Conservation (phyloP, 352 stramenopile species). For the Globisporangium parvum region DNA sequence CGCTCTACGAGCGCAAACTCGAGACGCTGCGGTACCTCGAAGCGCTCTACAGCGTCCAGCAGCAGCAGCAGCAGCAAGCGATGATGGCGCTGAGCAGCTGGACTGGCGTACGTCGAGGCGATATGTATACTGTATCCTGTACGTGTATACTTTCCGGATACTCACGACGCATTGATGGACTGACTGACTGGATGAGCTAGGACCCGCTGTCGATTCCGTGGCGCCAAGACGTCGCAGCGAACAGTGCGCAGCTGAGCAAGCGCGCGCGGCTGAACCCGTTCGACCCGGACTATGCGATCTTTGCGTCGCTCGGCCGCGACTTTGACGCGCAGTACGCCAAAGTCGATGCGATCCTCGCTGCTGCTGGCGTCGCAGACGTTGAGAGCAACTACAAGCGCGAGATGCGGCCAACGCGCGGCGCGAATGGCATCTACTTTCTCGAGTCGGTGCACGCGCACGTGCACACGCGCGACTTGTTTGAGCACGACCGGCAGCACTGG, state of each 20-base stretch:
- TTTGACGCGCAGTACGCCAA: constrained; percentile 24
- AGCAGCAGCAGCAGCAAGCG: not conserved
- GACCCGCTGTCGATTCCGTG: not conserved
- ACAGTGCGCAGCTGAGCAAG: not conserved
- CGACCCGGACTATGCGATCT: constrained; percentile 15
- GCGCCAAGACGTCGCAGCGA: not conserved
- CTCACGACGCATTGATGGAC: no score
- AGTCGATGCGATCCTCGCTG: constrained; percentile 19
- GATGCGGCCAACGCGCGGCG: not conserved
- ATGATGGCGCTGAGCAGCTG: not conserved
- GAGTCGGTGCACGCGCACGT: constrained; percentile 7
- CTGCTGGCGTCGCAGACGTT: constrained; percentile 17
- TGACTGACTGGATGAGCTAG: no score
- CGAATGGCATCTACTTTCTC: constrained; percentile 17
- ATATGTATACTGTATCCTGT: no score
- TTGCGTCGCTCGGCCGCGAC: constrained; percentile 22
- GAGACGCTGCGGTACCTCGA: constrained; percentile 28
- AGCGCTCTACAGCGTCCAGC: constrained; percentile 14
- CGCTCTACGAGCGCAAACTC: constrained; percentile 29
- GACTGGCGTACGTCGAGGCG: not conserved
- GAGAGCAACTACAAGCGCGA: constrained; percentile 13
- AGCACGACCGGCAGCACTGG: not conserved
- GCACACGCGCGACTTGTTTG: not conserved
- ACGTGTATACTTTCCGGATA: no score
- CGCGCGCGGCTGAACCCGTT: constrained; percentile 1